These are phyloP conservation scores for Graphiopsis chlorocephala DNA, from an alignment of 2,329 filamentous ascomycete species.

Conservation along the genomic window DNA sequence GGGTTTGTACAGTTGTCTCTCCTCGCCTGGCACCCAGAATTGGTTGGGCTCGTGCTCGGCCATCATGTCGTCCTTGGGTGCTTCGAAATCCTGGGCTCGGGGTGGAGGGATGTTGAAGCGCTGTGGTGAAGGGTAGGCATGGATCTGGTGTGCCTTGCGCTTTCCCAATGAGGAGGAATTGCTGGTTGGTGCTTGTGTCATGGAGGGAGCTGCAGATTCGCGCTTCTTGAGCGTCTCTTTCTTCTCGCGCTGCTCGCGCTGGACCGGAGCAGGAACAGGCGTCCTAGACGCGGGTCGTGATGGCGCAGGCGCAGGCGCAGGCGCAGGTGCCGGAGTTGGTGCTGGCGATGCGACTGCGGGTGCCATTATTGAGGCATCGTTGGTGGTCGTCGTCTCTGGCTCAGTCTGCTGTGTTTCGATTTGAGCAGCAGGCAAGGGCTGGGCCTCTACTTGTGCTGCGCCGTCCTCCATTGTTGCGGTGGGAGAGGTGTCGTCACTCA, in stretches of 20 bases:
- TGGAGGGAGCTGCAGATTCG: conserved; percentile 42
- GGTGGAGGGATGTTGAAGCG: conserved; percentile 51
- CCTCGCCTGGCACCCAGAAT: conserved; percentile 41
- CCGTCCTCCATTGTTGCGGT: not conserved
- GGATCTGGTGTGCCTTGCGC: conserved; percentile 36
- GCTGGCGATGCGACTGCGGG: conserved; percentile 10
- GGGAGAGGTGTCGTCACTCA: not conserved
- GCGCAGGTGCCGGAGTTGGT: not conserved
- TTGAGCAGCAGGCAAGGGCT: not conserved
- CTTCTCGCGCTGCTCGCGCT: conserved; percentile 53
- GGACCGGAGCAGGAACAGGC: conserved; percentile 38
- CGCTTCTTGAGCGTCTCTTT: conserved; percentile 52
- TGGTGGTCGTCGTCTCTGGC: not conserved
- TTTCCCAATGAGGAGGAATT: conserved; percentile 33
- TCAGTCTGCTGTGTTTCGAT: not conserved
- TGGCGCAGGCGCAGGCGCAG: conserved; percentile 51
- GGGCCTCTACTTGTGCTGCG: not conserved
- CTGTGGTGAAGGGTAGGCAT: conserved; percentile 45
- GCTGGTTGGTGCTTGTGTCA: conserved; percentile 37
- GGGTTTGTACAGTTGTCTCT: conserved; percentile 46
- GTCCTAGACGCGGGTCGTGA: conserved; percentile 30
- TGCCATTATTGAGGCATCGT: not conserved
- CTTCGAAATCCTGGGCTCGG: conserved; percentile 47
- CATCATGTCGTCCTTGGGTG: conserved; percentile 48
- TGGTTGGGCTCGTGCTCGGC: conserved; percentile 46